Base-by-base conservation (phyloP, 345 rosid genomes). In the Ricinus communis region DNA sequence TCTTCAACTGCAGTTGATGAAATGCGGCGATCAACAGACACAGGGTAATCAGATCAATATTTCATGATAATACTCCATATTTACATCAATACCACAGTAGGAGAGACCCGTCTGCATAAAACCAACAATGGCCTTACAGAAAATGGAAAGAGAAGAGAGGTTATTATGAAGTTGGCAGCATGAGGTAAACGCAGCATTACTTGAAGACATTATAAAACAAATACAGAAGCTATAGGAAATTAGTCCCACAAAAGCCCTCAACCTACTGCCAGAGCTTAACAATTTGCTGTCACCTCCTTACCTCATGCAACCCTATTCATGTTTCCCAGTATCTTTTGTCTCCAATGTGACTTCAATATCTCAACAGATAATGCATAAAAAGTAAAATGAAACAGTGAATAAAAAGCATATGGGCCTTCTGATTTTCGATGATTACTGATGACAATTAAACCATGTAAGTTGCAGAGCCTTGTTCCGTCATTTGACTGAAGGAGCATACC, bases 351-450 rank as follows among this genome's bases (percentile, higher is more conserved):
- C 21, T 30, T 38, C 51, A 33, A 36, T 18, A 18, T 12, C 71
- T 21, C 24, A 40, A 50, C 28, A 31, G 40, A 14, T 51, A 40
- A 73, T 18, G 50, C n/a, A 62, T 22, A 15, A 36, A 60, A 46
- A 30, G n/a, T n/a, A n/a, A 38, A 36, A 73, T 47, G 8, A 73
- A 57, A 40, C 15, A 46, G 57, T 25, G 30, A 62, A 33, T 38
- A 58, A 16, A n/a, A 46, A 3, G 50, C 33, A 38, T n/a, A 60
- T 13, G 64, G 55, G 28, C 33, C 14, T 30, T 28, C 56, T 25
- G 40, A 14, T 52, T 54, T 56, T 73, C 31, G 40, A 18, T 31
- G 79, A 31, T 33, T 70, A 45, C 71, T 36, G 12, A 70, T 31
- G 53, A 53, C 65, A 62, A 52, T 43, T 30, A 33, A 56, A 16